Base-by-base conservation (phyloP, 2,329 filamentous ascomycete species). In the Zymoseptoria pseudotritici region DNA sequence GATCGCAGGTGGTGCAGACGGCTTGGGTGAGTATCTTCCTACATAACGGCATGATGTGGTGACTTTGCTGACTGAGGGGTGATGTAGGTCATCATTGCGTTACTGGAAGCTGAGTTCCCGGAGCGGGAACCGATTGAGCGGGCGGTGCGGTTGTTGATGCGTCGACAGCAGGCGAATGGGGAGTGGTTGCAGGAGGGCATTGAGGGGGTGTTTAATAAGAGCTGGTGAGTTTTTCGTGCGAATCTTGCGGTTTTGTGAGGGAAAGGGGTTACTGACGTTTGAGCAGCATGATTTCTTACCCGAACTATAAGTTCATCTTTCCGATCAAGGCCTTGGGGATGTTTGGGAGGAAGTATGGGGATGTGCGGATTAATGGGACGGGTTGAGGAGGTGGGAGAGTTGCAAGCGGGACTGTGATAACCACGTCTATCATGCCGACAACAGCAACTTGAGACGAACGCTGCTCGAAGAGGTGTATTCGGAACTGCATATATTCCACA, bases 161-260 rank as follows among this genome's bases (percentile, higher is more conserved):
- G 82, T 29, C 83, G 93, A 54, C 94, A 99, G 78, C 87, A 91
- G 74, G 72, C 80, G 2, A 96, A 96, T 71, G 94, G 94, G 36
- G 92, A 97, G 77, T 99, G 94, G 94, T 73, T 89, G 66, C 92
- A 97, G 73, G 94, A 97, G 75, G 87, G 89, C 0, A 97, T 99
- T 68, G 94, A 99, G 74, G 94, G 94, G 2, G 94, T 99, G 10
- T 99, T 99, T 77, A 99, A 99, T 77, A 96, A 97, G 80, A 94
- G 87, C 70, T 97, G 93, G 85, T 87, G 74, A 77, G 83, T 55
- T 29, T 54, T 29, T 61, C 20, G 50, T 26, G 31, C 46, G 53
- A 49, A 49, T 20, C 54, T 6, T 57, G 29, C 49, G 58, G 54
- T 22, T 57, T 50, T 51, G 52, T 17, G 4, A 1, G 31, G 8